phyloP scores from a whole-genome alignment of 129 eudicot genomes.

The Artemisia annua region DNA sequence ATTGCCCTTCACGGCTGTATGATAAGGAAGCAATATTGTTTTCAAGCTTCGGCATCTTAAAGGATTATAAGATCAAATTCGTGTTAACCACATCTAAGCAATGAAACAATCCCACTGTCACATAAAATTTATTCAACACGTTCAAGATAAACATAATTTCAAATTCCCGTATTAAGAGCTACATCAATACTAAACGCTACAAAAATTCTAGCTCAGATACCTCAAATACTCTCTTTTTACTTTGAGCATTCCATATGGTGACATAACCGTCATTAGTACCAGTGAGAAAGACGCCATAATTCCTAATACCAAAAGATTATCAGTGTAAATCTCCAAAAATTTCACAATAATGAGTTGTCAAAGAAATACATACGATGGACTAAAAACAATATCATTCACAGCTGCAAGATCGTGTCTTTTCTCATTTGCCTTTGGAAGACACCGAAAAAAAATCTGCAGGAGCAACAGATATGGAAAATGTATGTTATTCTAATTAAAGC shows the following conservation, averaged over 20 bases:
- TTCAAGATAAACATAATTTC: neutral
- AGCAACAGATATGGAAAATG: slow-evolving; percentile 9
- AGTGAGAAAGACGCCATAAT: slow-evolving; percentile 35
- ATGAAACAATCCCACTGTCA: neutral
- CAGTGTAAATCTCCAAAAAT: slow-evolving; percentile 15
- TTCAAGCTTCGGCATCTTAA: slow-evolving; percentile 74
- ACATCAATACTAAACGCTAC: neutral
- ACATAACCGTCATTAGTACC: slow-evolving; percentile 89
- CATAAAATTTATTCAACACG: neutral
- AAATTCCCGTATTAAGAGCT: neutral
- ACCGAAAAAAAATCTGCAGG: slow-evolving; percentile 72
- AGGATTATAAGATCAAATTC: slow-evolving; percentile 24
- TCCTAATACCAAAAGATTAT: slow-evolving; percentile 40
- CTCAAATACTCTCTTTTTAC: slow-evolving; percentile 68
- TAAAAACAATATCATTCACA: slow-evolving; percentile 84
- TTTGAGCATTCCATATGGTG: slow-evolving; percentile 73
- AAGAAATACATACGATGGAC: slow-evolving; percentile 65
- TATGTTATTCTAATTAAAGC: slow-evolving; percentile 2
- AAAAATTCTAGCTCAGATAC: slow-evolving; percentile 27
- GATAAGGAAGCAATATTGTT: slow-evolving; percentile 80
- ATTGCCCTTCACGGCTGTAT: slow-evolving; percentile 55
- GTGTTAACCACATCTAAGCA: neutral
- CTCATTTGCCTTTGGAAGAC: slow-evolving; percentile 68
- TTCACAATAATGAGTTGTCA: slow-evolving; percentile 4
- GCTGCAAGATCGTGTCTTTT: slow-evolving; percentile 47